phyloP scores from a whole-genome alignment of 768 basidiomycete species.

The Boletus fagicola region DNA sequence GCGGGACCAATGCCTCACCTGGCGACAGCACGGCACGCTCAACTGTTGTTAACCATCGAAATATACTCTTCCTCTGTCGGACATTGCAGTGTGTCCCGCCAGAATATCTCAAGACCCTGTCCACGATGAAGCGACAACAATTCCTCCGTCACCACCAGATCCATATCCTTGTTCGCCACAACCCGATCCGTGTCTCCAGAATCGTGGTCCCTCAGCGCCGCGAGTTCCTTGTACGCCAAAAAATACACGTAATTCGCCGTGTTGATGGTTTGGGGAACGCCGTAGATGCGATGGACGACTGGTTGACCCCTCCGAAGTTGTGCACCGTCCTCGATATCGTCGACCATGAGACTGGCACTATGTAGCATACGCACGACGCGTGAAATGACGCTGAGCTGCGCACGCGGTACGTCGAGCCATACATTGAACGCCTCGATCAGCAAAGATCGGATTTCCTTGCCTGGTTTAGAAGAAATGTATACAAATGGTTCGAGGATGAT shows the following conservation, averaged over 20 bases:
- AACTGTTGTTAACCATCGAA: slow-evolving; percentile 95
- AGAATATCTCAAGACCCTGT: slow-evolving; percentile 91
- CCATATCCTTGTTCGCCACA: slow-evolving; percentile 78
- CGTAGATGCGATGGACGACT: slow-evolving; percentile 93
- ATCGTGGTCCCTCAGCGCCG: slow-evolving; percentile 16
- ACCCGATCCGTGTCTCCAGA: slow-evolving; percentile 3
- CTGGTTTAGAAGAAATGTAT: slow-evolving; percentile 80
- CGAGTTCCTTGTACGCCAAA: slow-evolving; percentile 82
- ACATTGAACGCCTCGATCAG: slow-evolving; percentile 91
- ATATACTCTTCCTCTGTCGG: slow-evolving; percentile 96
- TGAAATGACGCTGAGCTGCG: slow-evolving; percentile 70
- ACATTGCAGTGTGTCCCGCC: slow-evolving; percentile 88
- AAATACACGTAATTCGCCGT: slow-evolving; percentile 97
- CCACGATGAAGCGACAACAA: slow-evolving; percentile 88
- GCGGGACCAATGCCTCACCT: slow-evolving; percentile 49
- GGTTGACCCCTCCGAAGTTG: slow-evolving; percentile 84
- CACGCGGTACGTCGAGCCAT: slow-evolving; percentile 82
- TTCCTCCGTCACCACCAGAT: slow-evolving; percentile 45
- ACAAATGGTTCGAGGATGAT: slow-evolving; percentile 80
- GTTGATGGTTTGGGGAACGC: slow-evolving; percentile 95
- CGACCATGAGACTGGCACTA: slow-evolving; percentile 90
- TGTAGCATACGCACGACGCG: slow-evolving; percentile 92
- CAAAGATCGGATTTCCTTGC: slow-evolving; percentile 87
- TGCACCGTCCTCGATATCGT: slow-evolving; percentile 92
- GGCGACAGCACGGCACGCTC: slow-evolving; percentile 39